Evolutionary conservation across 768 basidiomycete genomes (phyloP).

Genomic region (Trametes maxima): DNA sequence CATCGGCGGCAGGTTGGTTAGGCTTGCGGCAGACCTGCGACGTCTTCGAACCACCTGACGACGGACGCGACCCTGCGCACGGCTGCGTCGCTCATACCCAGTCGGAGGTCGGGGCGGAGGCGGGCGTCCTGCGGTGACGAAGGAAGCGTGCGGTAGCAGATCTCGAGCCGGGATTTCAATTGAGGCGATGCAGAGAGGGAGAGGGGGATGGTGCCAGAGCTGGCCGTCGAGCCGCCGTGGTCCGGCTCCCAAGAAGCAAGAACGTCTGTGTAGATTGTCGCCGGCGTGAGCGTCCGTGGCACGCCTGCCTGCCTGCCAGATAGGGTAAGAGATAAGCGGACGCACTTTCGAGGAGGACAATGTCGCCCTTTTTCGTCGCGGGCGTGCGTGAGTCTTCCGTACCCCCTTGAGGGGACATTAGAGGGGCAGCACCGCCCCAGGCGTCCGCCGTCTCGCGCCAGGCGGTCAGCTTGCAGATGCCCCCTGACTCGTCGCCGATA

Average conservation of each 20-base stretch:
- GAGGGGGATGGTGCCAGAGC: constrained; percentile 36
- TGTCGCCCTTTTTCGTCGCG: constrained; percentile 65
- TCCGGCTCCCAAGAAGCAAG: constrained; percentile 46
- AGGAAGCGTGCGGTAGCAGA: constrained; percentile 83
- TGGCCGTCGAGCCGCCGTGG: constrained; percentile 1
- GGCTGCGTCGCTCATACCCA: constrained; percentile 68
- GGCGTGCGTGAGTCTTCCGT: constrained; percentile 27
- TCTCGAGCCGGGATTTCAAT: constrained; percentile 59
- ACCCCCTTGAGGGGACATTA: no score
- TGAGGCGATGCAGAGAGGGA: constrained; percentile 70
- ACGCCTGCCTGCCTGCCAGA: constrained; percentile 1
- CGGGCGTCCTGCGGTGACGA: constrained; percentile 57
- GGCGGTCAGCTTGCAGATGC: constrained; percentile 70
- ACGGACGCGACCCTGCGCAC: constrained; percentile 68
- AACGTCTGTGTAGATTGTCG: constrained; percentile 46
- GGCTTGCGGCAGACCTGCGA: constrained; percentile 54
- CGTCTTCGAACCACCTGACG: constrained; percentile 72
- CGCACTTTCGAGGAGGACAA: constrained; percentile 71
- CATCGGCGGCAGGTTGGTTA: neutral
- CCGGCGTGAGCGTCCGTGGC: neutral
- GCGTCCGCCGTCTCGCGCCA: constrained; percentile 77
- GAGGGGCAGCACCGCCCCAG: constrained; percentile 58
- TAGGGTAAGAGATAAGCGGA: constrained; percentile 12
- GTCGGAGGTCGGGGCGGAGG: constrained; percentile 70
- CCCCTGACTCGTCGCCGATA: constrained; percentile 71